Percentiles rank a stretch among this genome's conserved stretches.
Conservation (phyloP, 2,329 filamentous ascomycete genomes). For the Fusarium domesticum region DNA sequence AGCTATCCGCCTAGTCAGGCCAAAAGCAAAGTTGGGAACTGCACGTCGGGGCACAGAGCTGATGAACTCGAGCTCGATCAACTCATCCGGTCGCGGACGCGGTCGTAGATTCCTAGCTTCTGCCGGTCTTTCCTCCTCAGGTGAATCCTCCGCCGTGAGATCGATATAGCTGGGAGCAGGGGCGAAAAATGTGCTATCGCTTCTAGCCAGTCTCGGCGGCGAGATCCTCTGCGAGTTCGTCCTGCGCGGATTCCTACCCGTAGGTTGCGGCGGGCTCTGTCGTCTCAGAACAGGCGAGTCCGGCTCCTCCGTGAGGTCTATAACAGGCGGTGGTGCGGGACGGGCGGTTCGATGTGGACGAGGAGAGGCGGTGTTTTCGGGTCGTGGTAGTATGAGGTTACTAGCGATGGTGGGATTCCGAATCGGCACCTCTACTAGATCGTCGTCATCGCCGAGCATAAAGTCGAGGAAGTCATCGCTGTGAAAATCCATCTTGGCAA, state of each 20-base stretch:
- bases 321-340: conserved; percentile 33
- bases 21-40: conserved; percentile 22
- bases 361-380: conserved; percentile 10
- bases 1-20: conserved; percentile 26
- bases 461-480: conserved; percentile 22
- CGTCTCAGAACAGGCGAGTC: conserved; percentile 44
- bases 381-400: conserved; percentile 19
- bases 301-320: conserved; percentile 51
- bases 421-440: conserved; percentile 15
- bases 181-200: conserved; percentile 43
- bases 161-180: conserved; percentile 45
- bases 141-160: conserved; percentile 46
- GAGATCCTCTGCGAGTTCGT: conserved; percentile 41
- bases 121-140: conserved; percentile 33
- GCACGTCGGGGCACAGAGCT: conserved; percentile 21
- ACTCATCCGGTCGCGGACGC: conserved; percentile 21
- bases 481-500: conserved; percentile 15
- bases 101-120: conserved; percentile 9
- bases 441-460: conserved; percentile 18
- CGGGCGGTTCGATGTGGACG: conserved; percentile 1
- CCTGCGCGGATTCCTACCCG: conserved; percentile 39
- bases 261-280: conserved; percentile 24
- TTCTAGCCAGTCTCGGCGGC: conserved; percentile 43
- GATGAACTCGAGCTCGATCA: conserved; percentile 29
- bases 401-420: not conserved